phyloP scores from a whole-genome alignment of 2,329 filamentous ascomycete species.

The Beauveria caledonica region DNA sequence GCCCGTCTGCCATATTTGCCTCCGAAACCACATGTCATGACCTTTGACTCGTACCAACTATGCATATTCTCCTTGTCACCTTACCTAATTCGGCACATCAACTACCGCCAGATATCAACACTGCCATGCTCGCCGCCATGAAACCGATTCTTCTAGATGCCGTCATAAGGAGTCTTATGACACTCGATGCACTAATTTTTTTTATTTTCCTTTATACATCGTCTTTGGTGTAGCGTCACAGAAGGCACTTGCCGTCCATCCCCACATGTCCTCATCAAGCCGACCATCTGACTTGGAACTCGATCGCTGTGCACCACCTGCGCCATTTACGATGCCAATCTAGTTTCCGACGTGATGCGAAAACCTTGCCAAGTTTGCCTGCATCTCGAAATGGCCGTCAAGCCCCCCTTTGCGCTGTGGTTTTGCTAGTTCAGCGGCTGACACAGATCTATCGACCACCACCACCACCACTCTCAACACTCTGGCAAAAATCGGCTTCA shows the following conservation, averaged over 20 bases:
- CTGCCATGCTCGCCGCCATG: background rate
- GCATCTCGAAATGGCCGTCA: background rate
- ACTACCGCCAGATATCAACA: background rate
- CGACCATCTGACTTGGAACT: background rate
- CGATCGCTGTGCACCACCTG: background rate
- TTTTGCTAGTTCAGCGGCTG: constrained; percentile 6
- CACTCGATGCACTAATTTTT: background rate
- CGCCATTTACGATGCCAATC: background rate
- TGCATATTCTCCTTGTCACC: background rate
- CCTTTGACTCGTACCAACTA: background rate
- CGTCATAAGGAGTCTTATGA: background rate
- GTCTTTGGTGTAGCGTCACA: background rate
- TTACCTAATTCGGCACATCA: background rate
- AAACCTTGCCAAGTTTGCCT: background rate
- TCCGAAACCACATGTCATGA: background rate
- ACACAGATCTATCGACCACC: background rate
- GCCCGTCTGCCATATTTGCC: background rate
- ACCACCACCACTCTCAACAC: background rate
- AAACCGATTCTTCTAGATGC: background rate
- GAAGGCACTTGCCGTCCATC: background rate
- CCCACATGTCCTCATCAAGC: background rate
- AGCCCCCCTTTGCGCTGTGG: background rate
- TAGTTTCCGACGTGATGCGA: background rate
- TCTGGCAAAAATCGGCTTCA: background rate
- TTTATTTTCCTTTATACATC: background rate